These are phyloP conservation scores for Cicer chorassanicum DNA, from an alignment of 306 rosid species.

Conservation along the genomic window DNA sequence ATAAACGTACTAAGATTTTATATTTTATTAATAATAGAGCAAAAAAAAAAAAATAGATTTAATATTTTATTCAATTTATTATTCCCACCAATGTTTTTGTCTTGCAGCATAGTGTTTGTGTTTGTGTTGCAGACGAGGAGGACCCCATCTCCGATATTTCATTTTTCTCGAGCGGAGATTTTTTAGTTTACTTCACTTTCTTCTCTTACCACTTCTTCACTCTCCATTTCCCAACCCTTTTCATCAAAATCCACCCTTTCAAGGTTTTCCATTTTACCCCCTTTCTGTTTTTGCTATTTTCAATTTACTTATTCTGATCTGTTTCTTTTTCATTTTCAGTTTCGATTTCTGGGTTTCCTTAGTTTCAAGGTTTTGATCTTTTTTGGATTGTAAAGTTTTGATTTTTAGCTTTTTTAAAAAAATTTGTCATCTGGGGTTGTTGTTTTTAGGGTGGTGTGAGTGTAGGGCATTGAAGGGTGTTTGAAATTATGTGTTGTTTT, in stretches of 20 bases:
- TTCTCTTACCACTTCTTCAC: slow-evolving; percentile 25
- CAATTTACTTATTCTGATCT: slow-evolving; percentile 58
- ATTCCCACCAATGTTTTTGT: not conserved
- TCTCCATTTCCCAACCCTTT: slow-evolving; percentile 37
- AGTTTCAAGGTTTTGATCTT: slow-evolving; percentile 29
- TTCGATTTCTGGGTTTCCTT: slow-evolving; percentile 32
- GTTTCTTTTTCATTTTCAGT: slow-evolving; percentile 38
- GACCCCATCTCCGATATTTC: slow-evolving; percentile 55
- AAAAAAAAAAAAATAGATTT: too few relatives aligned
- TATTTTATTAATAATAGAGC: too few relatives aligned
- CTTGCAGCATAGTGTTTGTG: slow-evolving; percentile 54
- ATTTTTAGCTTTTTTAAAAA: slow-evolving; percentile 46
- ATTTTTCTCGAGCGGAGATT: slow-evolving; percentile 60
- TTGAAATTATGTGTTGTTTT: slow-evolving; percentile 50
- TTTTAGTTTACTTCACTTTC: slow-evolving; percentile 59
- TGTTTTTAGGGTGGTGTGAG: slow-evolving; percentile 31
- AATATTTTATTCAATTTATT: not conserved
- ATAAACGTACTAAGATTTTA: too few relatives aligned
- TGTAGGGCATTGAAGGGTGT: slow-evolving; percentile 44
- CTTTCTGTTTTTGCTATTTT: slow-evolving; percentile 15
- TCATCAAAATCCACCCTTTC: slow-evolving; percentile 48
- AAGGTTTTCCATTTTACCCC: not conserved
- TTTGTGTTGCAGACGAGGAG: slow-evolving; percentile 47
- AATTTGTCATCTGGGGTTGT: slow-evolving; percentile 43
- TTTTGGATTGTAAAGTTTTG: slow-evolving; percentile 37